Percentiles rank a stretch among this genome's conserved stretches.
These are phyloP conservation scores for Melaleuca quinquenervia DNA, from an alignment of 345 rosid species.

Conservation along the genomic window DNA sequence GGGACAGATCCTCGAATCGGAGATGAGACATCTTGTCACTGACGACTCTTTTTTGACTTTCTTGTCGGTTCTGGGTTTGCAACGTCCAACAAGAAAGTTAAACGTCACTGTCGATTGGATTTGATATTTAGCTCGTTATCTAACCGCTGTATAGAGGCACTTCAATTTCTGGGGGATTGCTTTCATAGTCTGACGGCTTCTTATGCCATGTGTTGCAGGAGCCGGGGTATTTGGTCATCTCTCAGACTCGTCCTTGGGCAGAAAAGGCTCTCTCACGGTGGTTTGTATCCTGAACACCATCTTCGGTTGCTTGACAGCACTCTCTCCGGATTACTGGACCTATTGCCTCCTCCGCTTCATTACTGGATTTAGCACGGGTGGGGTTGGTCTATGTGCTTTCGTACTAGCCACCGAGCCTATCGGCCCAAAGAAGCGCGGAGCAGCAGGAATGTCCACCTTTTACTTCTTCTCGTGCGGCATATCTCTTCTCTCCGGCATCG, in stretches of 20 bases:
- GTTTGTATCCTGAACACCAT: conserved; percentile 63
- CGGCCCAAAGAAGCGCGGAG: conserved; percentile 69
- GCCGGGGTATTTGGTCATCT: conserved; percentile 81
- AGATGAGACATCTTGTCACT: not conserved
- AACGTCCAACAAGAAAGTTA: no score
- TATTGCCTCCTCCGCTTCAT: conserved; percentile 52
- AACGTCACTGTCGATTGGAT: no score
- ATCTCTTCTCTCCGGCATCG: conserved; percentile 52
- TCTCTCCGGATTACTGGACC: conserved; percentile 54
- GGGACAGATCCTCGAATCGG: not conserved
- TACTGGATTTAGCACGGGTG: conserved; percentile 84
- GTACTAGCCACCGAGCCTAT: conserved; percentile 76
- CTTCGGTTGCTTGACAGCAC: conserved; percentile 63
- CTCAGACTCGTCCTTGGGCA: conserved; percentile 71
- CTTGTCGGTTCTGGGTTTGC: not conserved
- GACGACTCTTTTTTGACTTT: not conserved
- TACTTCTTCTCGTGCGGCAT: conserved; percentile 78
- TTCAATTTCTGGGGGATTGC: no score
- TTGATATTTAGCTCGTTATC: rapidly evolving
- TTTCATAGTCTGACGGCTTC: not conserved
- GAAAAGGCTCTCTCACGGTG: conserved; percentile 75
- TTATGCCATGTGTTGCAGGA: conserved; percentile 24
- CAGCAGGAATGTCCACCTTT: conserved; percentile 90
- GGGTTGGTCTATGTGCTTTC: conserved; percentile 74
- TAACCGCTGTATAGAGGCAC: no score